These are phyloP conservation scores for Globisporangium radiosum DNA, from an alignment of 352 stramenopile species.

Conservation along the genomic window DNA sequence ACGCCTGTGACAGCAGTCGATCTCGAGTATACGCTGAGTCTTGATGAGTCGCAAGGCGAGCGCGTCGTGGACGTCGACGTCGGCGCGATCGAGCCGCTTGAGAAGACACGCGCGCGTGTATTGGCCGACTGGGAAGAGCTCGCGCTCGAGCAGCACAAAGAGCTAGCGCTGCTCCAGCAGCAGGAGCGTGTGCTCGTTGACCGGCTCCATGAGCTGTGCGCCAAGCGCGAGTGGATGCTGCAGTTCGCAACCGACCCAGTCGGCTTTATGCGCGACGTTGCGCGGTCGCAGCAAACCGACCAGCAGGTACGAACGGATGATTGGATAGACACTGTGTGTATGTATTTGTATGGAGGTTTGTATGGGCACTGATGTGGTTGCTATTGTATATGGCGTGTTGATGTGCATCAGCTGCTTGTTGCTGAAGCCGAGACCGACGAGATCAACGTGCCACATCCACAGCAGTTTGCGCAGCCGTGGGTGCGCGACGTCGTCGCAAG, in stretches of 20 bases:
- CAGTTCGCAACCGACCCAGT: conserved; percentile 63
- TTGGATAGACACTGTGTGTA: not conserved
- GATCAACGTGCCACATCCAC: conserved; percentile 39
- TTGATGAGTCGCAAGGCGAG: conserved; percentile 31
- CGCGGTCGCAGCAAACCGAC: conserved; percentile 50
- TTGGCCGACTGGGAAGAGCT: conserved; percentile 57
- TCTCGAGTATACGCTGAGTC: conserved; percentile 56
- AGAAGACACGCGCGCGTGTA: conserved; percentile 25
- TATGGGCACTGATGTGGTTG: too few species aligned
- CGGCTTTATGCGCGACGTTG: conserved; percentile 54
- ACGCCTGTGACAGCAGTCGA: conserved; percentile 43
- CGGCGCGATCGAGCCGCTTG: conserved; percentile 39
- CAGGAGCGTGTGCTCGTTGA: conserved; percentile 52
- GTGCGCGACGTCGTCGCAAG: conserved; percentile 45
- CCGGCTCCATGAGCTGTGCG: conserved; percentile 35
- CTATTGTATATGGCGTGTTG: too few species aligned
- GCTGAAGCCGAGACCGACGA: conserved; percentile 59
- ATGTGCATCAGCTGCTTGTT: conserved; percentile 32
- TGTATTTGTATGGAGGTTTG: not conserved
- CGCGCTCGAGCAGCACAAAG: conserved; percentile 58
- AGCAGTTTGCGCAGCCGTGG: conserved; percentile 70
- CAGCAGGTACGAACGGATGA: conserved; percentile 30
- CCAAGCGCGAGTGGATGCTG: conserved; percentile 63
- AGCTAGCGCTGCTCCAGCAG: conserved; percentile 44
- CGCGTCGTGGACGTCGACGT: conserved; percentile 60